Base-by-base conservation (phyloP, 139 green algal species). In the Yamagishiella unicocca region DNA sequence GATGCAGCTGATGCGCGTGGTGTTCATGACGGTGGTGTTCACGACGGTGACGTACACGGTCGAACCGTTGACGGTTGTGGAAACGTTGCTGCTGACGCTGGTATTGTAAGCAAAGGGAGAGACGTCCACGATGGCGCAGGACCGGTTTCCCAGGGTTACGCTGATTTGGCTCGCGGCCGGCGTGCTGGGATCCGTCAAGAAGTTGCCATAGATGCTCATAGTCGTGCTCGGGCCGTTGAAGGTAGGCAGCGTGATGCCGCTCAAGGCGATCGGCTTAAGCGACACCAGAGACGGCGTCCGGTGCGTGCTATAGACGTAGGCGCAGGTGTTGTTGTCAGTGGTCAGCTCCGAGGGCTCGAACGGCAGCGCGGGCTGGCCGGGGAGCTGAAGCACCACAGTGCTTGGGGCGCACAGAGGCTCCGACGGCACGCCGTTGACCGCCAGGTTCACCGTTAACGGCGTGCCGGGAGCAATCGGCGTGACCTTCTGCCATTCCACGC, bases 341-440 rank as follows among this genome's bases (percentile, higher is more conserved):
- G 24, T 66, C 35, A 62, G 35, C 12, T 42, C 54, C 17, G 38
- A 6, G 1, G 75, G 66, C 79, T 89, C 89, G 1, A 19, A 79
- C 12, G 54, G 9, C 19, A 89, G 43, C 35, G 27, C 19, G 4
- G 82, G 75, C n/a, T 64, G 43, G 42, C 8, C 1, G 6, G 76
- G 46, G 35, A 82, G 31, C 2, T 22, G 78, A 75, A 83, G 54
- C 19, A 17, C 21, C 19, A 78, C 53, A 25, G 0, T 68, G 25
- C 46, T 31, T 33, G 9, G 12, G 27, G 86, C 37, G 50, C 85
- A 90, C 4, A 17, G 25, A 8, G 42, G 43, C 0, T 55, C 58
- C 1, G 76, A 68, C 2, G 82, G 22, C 17, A 91, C 83, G n/a
- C 79, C 81, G 72, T 90, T 93, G 62, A 93, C 55, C 1, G 68